These are phyloP conservation scores for Neopestalotiopsis sp. DNA, from an alignment of 2,329 filamentous ascomycete genomes.

Conservation along the genomic window DNA sequence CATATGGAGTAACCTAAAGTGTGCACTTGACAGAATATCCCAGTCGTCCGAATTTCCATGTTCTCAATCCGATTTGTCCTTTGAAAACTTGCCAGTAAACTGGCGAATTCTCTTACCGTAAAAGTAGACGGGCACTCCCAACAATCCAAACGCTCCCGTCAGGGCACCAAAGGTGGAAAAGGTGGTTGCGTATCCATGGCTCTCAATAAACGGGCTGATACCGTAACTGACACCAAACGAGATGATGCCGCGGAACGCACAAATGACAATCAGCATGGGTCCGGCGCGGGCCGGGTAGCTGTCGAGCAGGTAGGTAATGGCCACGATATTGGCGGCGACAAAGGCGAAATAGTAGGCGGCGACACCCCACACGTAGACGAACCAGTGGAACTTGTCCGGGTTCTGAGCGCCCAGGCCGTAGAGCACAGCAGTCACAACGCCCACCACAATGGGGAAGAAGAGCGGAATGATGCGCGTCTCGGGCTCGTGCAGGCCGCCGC, in stretches of 20 bases:
- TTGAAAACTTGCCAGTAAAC: conserved; percentile 28
- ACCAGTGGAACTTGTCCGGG: conserved; percentile 41
- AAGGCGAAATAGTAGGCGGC: conserved; percentile 41
- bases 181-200: conserved; percentile 37
- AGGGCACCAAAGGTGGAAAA: conserved; percentile 38
- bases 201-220: conserved; percentile 33
- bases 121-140: conserved; percentile 36
- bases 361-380: conserved; percentile 33
- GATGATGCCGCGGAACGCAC: conserved; percentile 49
- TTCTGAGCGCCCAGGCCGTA: conserved; percentile 42
- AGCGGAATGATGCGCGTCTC: conserved; percentile 42
- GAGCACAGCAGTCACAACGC: conserved; percentile 41
- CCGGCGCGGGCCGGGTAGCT: conserved; percentile 47
- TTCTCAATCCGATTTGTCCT: conserved; percentile 17
- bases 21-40: background rate
- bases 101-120: conserved; percentile 37
- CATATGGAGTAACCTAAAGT: background rate
- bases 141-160: conserved; percentile 33
- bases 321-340: conserved; percentile 48
- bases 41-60: background rate
- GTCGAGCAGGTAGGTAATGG: conserved; percentile 49
- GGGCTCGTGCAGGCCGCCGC: conserved; percentile 45
- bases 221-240: conserved; percentile 43
- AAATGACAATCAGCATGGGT: conserved; percentile 49
- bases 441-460: conserved; percentile 42